Percentiles rank a stretch among this genome's conserved stretches.
phyloP scores from a whole-genome alignment of 2,329 filamentous ascomycete genomes.

The Monosporascus sp. region DNA sequence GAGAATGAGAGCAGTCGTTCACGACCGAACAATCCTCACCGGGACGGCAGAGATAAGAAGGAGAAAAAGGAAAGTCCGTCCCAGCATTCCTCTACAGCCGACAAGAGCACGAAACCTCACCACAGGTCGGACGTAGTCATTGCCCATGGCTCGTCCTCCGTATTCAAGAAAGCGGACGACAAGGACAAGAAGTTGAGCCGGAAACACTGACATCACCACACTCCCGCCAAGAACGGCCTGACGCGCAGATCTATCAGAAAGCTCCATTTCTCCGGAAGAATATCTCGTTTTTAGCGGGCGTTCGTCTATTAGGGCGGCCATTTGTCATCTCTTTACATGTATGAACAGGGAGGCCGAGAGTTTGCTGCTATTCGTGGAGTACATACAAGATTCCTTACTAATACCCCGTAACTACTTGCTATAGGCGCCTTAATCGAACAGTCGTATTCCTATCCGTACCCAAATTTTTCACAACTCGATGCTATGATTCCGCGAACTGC shows the following conservation, averaged over 20 bases:
- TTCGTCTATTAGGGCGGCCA: background rate
- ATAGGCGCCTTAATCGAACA: background rate
- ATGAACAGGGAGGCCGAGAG: background rate
- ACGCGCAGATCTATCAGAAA: no score
- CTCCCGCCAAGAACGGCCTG: no score
- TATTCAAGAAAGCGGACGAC: background rate
- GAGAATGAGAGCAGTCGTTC: slow-evolving; percentile 12
- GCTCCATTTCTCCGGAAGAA: background rate
- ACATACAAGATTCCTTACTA: background rate
- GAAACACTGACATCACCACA: background rate
- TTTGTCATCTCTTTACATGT: background rate
- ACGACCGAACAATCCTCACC: background rate
- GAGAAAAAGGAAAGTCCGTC: background rate
- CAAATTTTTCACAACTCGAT: background rate
- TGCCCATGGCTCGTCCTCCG: background rate
- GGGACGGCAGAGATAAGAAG: background rate
- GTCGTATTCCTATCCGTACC: background rate
- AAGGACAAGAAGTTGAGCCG: background rate
- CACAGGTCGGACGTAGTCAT: background rate
- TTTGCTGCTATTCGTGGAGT: background rate
- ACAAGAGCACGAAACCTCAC: background rate
- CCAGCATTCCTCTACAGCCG: background rate
- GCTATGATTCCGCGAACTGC: background rate
- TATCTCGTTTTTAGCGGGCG: background rate
- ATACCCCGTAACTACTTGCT: background rate